Base-by-base conservation (phyloP, 2,329 filamentous ascomycete genomes). In the Trichoderma hamatum region DNA sequence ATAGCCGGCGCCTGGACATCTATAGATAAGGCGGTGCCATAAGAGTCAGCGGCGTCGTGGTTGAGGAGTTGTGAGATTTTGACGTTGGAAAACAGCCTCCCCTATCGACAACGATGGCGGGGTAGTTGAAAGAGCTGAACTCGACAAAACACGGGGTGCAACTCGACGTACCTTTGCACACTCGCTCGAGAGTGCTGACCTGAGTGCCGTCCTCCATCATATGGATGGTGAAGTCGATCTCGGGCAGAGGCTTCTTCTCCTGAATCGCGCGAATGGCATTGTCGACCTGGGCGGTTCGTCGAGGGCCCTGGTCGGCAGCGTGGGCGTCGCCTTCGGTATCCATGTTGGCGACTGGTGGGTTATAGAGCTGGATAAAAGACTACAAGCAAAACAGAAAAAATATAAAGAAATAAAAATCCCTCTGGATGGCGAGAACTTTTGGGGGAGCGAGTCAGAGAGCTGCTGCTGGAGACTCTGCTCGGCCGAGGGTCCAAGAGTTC, bases 201-300 rank as follows among this genome's bases (percentile, higher is more conserved):
- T 97, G 93, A 66, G 88, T 90, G 78, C 93, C 93, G 85, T 99
- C 96, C 81, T 99, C 96, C 95, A 98, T 97, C 72, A 92, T 96
- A 82, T 99, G 96, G 78, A 99, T 89, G 68, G 93, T 96, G 81
- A 99, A 99, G 84, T 99, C 96, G 77, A 99, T 98, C 86, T 98
- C 95, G 69, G 96, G 96, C 62, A 96, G 87, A 67, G 95, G 94
- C 85, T 92, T 95, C 90, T 98, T 98, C 76, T 97, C 89, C 80
- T 90, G 90, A 77, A 99, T 94, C 71, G 96, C 96, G 80, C 92
- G 93, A 78, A 95, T 91, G 75, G 93, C 92, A 88, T 93, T 95
- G 83, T 97, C 93, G 78, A 97, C 87, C 80, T 92, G 89, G 76
- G 82, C 79, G 76, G 80, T 85, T 79, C 84, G 85, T 76, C 81